Conservation (phyloP, 1,284 basidiomycete genomes). For the Boletus sp. region DNA sequence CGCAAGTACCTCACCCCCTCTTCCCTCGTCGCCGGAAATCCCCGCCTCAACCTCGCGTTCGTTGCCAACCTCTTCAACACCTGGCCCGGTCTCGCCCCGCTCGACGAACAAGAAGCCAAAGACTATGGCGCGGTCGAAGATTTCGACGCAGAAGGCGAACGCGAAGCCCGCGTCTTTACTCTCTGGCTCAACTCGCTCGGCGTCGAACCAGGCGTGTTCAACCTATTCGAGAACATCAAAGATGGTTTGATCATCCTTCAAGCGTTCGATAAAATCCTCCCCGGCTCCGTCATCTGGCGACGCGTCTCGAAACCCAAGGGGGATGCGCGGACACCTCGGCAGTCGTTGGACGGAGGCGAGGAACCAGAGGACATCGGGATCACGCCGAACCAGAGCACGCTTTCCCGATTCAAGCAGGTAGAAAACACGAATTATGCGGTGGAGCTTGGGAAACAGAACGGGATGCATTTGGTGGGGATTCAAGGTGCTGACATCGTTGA, state of each 20-base stretch:
- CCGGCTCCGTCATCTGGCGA: constrained; percentile 91
- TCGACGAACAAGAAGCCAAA: constrained; percentile 86
- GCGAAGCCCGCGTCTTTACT: constrained; percentile 96
- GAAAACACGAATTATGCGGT: constrained; percentile 98
- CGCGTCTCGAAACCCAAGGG: constrained; percentile 91
- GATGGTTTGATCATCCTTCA: constrained; percentile 90
- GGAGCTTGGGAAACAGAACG: constrained; percentile 88
- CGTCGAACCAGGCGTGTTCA: constrained; percentile 94
- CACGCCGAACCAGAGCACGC: constrained; percentile 73
- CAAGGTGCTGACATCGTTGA: constrained; percentile 98
- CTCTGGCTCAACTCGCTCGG: constrained; percentile 97
- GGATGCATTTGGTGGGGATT: constrained; percentile 95
- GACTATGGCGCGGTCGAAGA: constrained; percentile 88
- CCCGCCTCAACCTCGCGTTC: constrained; percentile 97
- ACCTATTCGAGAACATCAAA: constrained; percentile 93
- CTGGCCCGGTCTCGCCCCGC: constrained; percentile 86
- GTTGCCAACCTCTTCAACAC: constrained; percentile 99
- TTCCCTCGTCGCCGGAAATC: constrained; percentile 90
- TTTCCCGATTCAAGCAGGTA: constrained; percentile 95
- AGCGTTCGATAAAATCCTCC: constrained; percentile 94
- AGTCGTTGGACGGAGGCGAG: constrained; percentile 46
- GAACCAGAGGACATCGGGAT: constrained; percentile 77
- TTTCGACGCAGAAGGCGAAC: constrained; percentile 97
- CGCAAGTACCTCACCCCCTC: constrained; percentile 93
- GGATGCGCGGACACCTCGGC: constrained; percentile 41